Base-by-base conservation (phyloP, 495 filamentous ascomycete genomes). In the Neurospora pannonica region DNA sequence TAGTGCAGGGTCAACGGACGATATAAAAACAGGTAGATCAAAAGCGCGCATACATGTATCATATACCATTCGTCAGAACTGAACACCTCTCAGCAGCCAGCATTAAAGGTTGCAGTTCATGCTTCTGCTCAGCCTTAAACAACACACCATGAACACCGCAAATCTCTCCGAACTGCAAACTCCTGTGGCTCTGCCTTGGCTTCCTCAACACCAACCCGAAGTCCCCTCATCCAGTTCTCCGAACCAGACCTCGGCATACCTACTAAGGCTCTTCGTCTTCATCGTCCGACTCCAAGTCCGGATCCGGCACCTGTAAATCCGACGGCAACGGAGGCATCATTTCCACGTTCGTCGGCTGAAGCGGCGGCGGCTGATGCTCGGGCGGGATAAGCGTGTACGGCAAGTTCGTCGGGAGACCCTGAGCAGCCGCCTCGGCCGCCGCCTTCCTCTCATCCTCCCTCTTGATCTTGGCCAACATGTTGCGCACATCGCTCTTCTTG, bases 401-500 rank as follows among this genome's bases (percentile, higher is more conserved):
- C 10, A 73, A 69, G 36, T 77, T 73, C 5, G 72, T n/a, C 10
- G 80, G 80, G 69, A 82, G 21, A 15, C 78, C 78, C 60, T 75
- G 74, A 1, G 76, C 72, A 5, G 73, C 78, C 5, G 77, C 74
- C 3, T 54, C 75, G 19, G 72, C 75, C 4, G 77, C 77, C 2
- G 78, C 77, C 75, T 81, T 81, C 10, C 76, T 40, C 21, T 82
- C 80, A 54, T 82, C 80, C 36, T 82, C 79, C 15, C 79, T 73
- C 76, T 81, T 81, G 75, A 82, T 81, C 76, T 80, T 82, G 69
- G 79, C 79, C 60, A 82, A 71, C 74, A 76, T 77, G 75, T 82
- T 82, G 21, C 80, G 71, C 38, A 82, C 79, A 40, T 82, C 80
- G 48, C 62, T 74, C 77, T 81, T 78, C 71, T 82, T 81, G 71